Evolutionary conservation across 2,329 filamentous ascomycete species (phyloP).

Genomic region (Colletotrichum sp.): DNA sequence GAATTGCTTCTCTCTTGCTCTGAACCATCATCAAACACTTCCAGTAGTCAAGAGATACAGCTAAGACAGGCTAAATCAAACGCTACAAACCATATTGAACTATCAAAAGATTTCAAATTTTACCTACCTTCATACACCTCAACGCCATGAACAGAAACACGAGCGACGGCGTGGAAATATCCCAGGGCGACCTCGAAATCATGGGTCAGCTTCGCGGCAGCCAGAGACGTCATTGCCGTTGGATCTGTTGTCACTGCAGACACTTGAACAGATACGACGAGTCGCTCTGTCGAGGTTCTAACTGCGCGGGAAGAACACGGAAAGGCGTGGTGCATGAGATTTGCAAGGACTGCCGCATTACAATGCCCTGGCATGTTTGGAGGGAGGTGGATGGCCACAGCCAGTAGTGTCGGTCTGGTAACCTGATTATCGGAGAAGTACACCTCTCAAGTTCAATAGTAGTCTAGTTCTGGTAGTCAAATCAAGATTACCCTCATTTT

Average conservation of each 20-base stretch:
- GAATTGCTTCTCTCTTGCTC: neutral
- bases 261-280: neutral
- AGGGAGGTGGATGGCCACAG: neutral
- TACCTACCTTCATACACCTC: neutral
- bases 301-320: neutral
- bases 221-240: neutral
- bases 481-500: neutral
- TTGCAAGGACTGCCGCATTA: neutral
- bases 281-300: neutral
- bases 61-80: neutral
- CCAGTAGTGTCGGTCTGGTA: neutral
- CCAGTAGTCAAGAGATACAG: neutral
- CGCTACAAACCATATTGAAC: neutral
- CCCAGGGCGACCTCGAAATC: accelerated
- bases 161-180: neutral
- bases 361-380: neutral
- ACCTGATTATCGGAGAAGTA: accelerated
- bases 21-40: neutral
- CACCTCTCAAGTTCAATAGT: neutral
- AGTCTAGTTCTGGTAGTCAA: neutral
- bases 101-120: neutral
- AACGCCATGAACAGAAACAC: neutral
- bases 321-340: neutral
- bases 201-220: neutral
- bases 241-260: neutral